Evolutionary conservation across 1,284 basidiomycete genomes (phyloP), one percentile per base, ranked within the genome.

Genomic region (Afroboletus lepidellus): DNA sequence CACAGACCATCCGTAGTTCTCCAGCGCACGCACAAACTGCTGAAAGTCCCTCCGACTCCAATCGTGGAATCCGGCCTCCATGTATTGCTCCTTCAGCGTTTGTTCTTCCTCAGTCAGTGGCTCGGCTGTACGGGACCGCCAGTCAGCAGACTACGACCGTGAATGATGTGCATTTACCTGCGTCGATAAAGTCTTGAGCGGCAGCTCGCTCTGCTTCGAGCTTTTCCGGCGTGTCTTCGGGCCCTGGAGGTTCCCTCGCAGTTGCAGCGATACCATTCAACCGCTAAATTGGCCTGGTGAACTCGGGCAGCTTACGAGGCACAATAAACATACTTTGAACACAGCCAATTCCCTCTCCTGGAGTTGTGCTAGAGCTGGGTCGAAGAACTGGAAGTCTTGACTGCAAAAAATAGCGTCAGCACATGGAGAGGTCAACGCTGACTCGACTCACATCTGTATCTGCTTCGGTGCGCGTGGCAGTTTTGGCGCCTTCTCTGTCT

Each of bases 331-430:
- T 47, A 87, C 91, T 75, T 89, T 88, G 71, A 88, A 87, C 18
- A 87, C 89, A 6, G 89, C 87, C 29, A 88, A 75, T 70, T 98
- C 97, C 52, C 87, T 83, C 62, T 97, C 92, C 69, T 98, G 94
- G 41, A 98, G 75, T 62, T 88, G 87, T 11, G 84, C 79, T 9
- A 99, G 74, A 43, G 88, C 79, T 0, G 86, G 81, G 3, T 95
- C 91, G 76, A 92, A 98, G 79, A 99, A 99, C 67, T 99, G 96
- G 79, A 95, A 98, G 69, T 98, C 96, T 74, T 96, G 88, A 59
- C 92, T 94, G 60, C 41, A 6, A 60, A 50, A 15, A 8, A 27
- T n/a, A 37, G 20, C 3, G 25, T 21, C 16, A 59, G 27, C 5
- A 36, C 25, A n/a, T n/a, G 11, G 8, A 18, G 8, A 23, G 15